A percentile compares a stretch with the other conserved stretches of the same genome.
Evolutionary conservation across 345 rosid species (phyloP).

Genomic region (Melaleuca alternifolia): DNA sequence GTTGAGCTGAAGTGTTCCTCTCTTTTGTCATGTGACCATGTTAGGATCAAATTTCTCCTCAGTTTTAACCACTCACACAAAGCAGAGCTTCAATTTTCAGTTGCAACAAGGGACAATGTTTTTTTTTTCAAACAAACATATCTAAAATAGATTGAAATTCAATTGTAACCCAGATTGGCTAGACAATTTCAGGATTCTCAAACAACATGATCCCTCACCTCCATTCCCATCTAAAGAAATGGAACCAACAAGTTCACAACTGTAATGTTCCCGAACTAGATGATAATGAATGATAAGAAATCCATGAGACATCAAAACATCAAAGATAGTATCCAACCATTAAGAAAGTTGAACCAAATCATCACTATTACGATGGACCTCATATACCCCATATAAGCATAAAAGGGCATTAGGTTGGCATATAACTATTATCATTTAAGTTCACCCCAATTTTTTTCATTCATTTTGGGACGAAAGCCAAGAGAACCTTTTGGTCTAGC

Average conservation of each 20-base stretch:
- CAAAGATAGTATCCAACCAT: neutral
- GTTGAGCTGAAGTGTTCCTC: neutral
- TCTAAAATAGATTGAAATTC: neutral
- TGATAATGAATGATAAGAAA: neutral
- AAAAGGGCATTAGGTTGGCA: neutral
- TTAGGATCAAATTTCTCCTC: neutral
- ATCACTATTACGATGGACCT: neutral
- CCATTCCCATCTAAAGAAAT: neutral
- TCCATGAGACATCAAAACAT: neutral
- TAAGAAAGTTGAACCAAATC: neutral
- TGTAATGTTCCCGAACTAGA: neutral
- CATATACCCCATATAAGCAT: neutral
- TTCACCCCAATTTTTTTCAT: neutral
- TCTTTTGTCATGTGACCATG: neutral
- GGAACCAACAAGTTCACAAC: neutral
- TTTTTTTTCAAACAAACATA: neutral
- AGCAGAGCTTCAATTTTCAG: neutral
- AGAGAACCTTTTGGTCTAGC: neutral
- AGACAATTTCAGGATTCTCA: neutral
- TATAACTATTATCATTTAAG: neutral
- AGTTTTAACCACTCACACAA: neutral
- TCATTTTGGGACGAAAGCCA: neutral
- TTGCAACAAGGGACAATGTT: neutral
- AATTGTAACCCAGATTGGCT: neutral
- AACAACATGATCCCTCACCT: neutral